phyloP scores from a whole-genome alignment of 768 basidiomycete species.

The Lactarius tabidus region DNA sequence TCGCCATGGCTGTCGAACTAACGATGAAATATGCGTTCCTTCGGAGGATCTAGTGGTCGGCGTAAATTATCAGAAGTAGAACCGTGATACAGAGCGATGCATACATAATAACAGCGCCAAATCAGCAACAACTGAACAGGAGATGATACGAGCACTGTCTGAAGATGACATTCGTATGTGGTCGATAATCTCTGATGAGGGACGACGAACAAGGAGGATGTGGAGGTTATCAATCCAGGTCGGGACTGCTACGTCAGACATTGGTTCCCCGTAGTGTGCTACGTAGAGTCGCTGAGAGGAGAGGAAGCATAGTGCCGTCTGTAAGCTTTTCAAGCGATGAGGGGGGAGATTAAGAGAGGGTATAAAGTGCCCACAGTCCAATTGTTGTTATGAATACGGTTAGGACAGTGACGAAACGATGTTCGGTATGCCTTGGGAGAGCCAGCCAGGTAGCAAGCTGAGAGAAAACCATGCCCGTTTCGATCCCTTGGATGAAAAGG shows the following conservation, averaged over 20 bases:
- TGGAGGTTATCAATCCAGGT: neutral
- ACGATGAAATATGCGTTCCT: conserved; percentile 3
- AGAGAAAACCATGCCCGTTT: conserved; percentile 6
- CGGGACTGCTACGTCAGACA: neutral
- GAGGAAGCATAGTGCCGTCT: conserved; percentile 2
- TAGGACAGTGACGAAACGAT: neutral
- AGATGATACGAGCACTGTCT: conserved; percentile 4
- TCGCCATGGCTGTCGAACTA: neutral
- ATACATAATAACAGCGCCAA: conserved; percentile 8
- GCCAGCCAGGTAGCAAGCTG: conserved; percentile 1
- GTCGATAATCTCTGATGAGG: neutral
- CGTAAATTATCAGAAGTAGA: neutral
- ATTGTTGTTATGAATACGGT: conserved; percentile 1
- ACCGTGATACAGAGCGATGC: neutral
- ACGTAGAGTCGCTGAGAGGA: conserved; percentile 6
- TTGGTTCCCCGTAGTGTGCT: neutral
- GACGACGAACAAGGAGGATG: neutral
- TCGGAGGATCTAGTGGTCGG: neutral
- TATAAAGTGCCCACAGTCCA: neutral
- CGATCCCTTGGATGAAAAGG: conserved; percentile 14
- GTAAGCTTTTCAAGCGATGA: neutral
- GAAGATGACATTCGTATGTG: neutral
- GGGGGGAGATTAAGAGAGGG: neutral
- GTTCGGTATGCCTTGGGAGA: neutral
- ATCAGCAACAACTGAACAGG: conserved; percentile 9